phyloP scores from a whole-genome alignment of 2,329 filamentous ascomycete genomes.

The Ilyonectria destructans region DNA sequence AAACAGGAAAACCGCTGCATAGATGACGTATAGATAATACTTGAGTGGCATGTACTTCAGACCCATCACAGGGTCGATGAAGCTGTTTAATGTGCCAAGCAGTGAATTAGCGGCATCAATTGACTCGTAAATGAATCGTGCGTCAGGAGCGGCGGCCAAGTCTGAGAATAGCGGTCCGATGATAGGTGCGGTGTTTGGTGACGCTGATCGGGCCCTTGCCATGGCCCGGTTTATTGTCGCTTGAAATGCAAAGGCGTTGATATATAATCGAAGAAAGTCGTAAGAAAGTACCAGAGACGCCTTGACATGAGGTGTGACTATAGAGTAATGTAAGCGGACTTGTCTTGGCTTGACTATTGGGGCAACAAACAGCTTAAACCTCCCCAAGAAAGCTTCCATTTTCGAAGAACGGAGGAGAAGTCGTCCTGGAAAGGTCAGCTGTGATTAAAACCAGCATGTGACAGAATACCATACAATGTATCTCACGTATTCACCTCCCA shows the following conservation, averaged over 20 bases:
- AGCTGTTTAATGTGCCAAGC: constrained; percentile 72
- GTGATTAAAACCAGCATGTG: neutral
- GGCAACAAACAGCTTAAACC: constrained; percentile 70
- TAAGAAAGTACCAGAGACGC: constrained; percentile 79
- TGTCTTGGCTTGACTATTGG: neutral
- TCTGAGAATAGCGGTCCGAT: constrained; percentile 65
- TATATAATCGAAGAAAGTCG: constrained; percentile 81
- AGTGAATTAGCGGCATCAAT: constrained; percentile 76
- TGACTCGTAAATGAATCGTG: constrained; percentile 78
- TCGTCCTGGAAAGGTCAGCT: constrained; percentile 65
- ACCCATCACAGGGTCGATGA: constrained; percentile 71
- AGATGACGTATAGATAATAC: constrained; percentile 76
- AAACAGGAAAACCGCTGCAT: constrained; percentile 77
- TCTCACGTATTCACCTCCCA: constrained; percentile 81
- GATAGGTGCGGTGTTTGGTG: constrained; percentile 53
- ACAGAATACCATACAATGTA: constrained; percentile 67
- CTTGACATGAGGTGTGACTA: constrained; percentile 76
- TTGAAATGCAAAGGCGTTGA: constrained; percentile 84
- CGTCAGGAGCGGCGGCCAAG: constrained; percentile 73
- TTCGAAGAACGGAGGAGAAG: constrained; percentile 77
- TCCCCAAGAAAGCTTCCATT: constrained; percentile 81
- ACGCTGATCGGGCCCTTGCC: constrained; percentile 52
- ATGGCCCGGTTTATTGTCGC: constrained; percentile 73
- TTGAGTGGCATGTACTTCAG: constrained; percentile 76
- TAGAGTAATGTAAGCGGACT: neutral